Conservation (phyloP, 2,329 filamentous ascomycete genomes). For the Ilyonectria sp. region DNA sequence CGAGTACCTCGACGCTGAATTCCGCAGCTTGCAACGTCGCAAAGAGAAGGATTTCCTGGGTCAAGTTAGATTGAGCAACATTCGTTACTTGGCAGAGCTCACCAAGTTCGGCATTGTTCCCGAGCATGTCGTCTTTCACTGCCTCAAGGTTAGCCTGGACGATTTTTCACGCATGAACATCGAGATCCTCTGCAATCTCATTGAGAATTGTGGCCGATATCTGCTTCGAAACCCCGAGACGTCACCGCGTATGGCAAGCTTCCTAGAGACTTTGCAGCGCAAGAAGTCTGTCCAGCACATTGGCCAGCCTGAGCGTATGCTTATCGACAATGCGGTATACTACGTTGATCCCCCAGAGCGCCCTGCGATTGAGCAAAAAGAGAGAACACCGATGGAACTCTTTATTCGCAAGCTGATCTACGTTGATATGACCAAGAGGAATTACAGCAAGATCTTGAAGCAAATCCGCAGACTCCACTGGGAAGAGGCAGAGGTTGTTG, state of each 20-base stretch:
- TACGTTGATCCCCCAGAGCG: slow-evolving; percentile 97
- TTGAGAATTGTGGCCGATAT: slow-evolving; percentile 97
- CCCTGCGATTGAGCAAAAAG: slow-evolving; percentile 95
- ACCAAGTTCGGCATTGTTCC: slow-evolving; percentile 99
- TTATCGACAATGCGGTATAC: slow-evolving; percentile 98
- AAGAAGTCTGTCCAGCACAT: slow-evolving; percentile 98
- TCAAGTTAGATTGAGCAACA: slow-evolving; percentile 92
- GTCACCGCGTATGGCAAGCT: slow-evolving; percentile 91
- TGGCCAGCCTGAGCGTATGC: slow-evolving; percentile 95
- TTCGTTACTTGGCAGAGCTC: slow-evolving; percentile 96
- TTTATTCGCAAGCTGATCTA: slow-evolving; percentile 96
- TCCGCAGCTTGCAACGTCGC: slow-evolving; percentile 93
- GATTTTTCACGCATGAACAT: slow-evolving; percentile 99
- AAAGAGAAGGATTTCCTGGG: slow-evolving; percentile 98
- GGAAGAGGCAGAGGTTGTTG: slow-evolving; percentile 91
- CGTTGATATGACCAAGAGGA: slow-evolving; percentile 92
- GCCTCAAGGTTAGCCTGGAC: slow-evolving; percentile 95
- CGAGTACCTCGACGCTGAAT: slow-evolving; percentile 94
- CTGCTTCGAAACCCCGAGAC: slow-evolving; percentile 94
- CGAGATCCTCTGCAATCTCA: slow-evolving; percentile 94
- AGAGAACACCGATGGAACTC: slow-evolving; percentile 91
- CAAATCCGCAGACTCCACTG: slow-evolving; percentile 96
- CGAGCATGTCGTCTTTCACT: slow-evolving; percentile 99
- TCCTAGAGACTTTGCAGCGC: slow-evolving; percentile 93
- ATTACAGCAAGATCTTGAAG: slow-evolving; percentile 93